Base-by-base conservation (phyloP, 2,329 filamentous ascomycete genomes). In the Alternaria viburni region DNA sequence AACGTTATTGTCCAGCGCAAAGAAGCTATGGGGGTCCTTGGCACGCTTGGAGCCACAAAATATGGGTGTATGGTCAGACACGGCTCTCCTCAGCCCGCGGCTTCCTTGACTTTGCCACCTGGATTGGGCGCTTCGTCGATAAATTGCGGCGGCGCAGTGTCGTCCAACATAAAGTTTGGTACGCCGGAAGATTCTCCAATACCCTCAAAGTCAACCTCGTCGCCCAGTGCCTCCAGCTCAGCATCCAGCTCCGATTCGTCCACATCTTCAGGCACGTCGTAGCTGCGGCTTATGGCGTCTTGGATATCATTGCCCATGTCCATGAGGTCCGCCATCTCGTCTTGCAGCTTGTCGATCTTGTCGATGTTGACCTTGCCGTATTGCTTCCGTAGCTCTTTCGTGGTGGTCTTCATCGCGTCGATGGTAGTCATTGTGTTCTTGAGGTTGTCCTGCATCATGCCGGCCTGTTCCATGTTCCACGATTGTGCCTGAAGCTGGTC, bases 401-500 rank as follows among this genome's bases (percentile, higher is more conserved):
- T 97, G 23, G 95, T 97, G 2, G 91, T 93, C 87, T 97, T 96
- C 88, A 99, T 95, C 11, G 95, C 94, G 79, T 98, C 95, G 47
- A 98, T 94, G 26, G 96, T 97, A 17, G 93, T 96, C 94, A 97
- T 97, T 67, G 96, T 95, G 81, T 98, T 98, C 81, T 96, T 96
- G 57, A 99, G 87, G 78, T 98, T 98, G 83, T 98, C 95, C 83
- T 97, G 93, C 95, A 98, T 97, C 87, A 94, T 96, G 79, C 92
- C 91, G 4, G 95, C 94, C 82, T 97, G 94, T 83, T 98, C 94
- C 94, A 99, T 97, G 83, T 98, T 98, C 94, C 94, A 98, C 21
- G 93, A 93, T 83, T 99, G 96, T 69, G 91, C 88, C 82, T 97
- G 92, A 57, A 98, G 89, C 82, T 98, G 94, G 75, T 97, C 93